Evolutionary conservation across 148 eudicot species (phyloP).

Genomic region (Talinum fruticosum): DNA sequence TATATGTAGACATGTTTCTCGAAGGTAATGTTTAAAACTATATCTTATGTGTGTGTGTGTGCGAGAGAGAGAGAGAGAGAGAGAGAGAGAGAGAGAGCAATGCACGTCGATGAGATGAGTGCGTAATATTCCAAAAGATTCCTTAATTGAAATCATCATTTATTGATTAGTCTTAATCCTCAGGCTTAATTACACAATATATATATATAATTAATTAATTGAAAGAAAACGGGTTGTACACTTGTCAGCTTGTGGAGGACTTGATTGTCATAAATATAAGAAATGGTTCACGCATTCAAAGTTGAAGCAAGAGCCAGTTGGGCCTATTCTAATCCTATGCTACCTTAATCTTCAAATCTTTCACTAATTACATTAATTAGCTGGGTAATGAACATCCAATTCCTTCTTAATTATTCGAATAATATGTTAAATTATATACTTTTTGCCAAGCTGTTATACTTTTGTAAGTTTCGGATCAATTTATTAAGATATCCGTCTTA

Average conservation of each 20-base stretch:
- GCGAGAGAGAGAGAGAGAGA: too few species aligned
- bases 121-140: background rate
- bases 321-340: constrained; percentile 1
- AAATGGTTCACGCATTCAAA: background rate
- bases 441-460: too few species aligned
- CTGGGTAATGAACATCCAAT: background rate
- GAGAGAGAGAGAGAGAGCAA: too few species aligned
- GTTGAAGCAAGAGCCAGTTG: constrained; percentile 16
- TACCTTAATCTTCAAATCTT: background rate
- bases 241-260: constrained; percentile 10
- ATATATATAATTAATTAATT: background rate
- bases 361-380: background rate
- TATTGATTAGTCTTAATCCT: background rate
- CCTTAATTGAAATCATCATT: background rate
- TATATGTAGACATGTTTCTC: background rate
- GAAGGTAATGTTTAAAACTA: background rate
- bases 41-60: too few species aligned
- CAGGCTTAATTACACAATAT: background rate
- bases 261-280: background rate
- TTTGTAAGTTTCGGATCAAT: too few species aligned
- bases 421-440: background rate
- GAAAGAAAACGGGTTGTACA: constrained; percentile 14
- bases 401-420: background rate
- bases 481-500: too few species aligned
- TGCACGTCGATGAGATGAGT: background rate